phyloP scores from a whole-genome alignment of 1,284 basidiomycete species.

The Xanthoconium separans region DNA sequence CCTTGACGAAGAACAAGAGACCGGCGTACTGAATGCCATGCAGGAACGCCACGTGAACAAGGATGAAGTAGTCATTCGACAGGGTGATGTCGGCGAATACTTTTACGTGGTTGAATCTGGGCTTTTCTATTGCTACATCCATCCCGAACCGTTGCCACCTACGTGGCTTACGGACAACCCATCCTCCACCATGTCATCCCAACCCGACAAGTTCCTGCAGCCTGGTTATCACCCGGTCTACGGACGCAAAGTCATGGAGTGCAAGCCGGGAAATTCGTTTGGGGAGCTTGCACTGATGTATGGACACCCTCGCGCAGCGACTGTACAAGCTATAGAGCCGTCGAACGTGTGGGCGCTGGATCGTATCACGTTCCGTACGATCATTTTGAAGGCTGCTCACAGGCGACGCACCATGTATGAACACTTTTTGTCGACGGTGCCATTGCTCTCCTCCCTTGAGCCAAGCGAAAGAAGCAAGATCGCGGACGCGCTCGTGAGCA shows the following conservation, averaged over 20 bases:
- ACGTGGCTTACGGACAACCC: conserved; percentile 48
- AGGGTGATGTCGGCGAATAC: conserved; percentile 96
- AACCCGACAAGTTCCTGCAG: conserved; percentile 54
- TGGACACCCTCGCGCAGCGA: conserved; percentile 93
- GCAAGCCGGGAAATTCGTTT: conserved; percentile 85
- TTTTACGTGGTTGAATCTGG: conserved; percentile 98
- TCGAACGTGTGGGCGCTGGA: conserved; percentile 95
- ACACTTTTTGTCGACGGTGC: conserved; percentile 90
- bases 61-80: conserved; percentile 88
- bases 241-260: conserved; percentile 85
- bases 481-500: conserved; percentile 90
- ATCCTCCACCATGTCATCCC: conserved; percentile 36
- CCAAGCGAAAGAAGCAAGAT: conserved; percentile 93
- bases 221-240: conserved; percentile 67
- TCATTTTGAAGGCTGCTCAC: conserved; percentile 87
- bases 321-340: conserved; percentile 81
- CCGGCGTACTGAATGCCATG: conserved; percentile 94
- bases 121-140: conserved; percentile 85
- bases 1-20: conserved; percentile 94
- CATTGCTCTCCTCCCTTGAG: conserved; percentile 83
- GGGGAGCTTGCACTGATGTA: conserved; percentile 99
- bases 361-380: conserved; percentile 98
- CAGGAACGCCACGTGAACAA: conserved; percentile 77
- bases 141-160: conserved; percentile 59
- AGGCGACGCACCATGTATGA: conserved; percentile 94